Evolutionary conservation across 768 basidiomycete species (phyloP).

Genomic region (Psilocybe cyanescens): DNA sequence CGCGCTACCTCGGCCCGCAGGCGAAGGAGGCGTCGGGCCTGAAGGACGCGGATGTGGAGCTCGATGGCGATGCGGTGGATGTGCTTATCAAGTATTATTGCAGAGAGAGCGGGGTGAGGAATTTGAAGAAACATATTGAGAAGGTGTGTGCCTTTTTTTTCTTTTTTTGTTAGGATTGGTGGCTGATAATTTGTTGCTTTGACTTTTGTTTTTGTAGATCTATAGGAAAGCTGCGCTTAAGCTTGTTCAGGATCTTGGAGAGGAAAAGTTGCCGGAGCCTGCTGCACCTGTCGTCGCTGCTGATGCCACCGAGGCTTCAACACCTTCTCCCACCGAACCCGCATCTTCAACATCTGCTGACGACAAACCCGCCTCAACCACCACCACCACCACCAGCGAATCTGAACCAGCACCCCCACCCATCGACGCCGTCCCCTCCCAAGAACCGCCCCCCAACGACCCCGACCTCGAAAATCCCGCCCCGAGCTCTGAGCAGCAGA

Average conservation of each 20-base stretch:
- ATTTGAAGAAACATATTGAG: constrained; percentile 98
- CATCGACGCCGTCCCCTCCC: not conserved
- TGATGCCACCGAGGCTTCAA: constrained; percentile 1
- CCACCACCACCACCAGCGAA: not conserved
- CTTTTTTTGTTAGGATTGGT: not conserved
- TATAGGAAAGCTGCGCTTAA: constrained; percentile 95
- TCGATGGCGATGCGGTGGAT: constrained; percentile 81
- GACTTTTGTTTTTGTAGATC: constrained; percentile 56
- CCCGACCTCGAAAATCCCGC: not conserved
- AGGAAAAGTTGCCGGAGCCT: constrained; percentile 82
- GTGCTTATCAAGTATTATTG: constrained; percentile 96
- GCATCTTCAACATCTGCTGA: not conserved
- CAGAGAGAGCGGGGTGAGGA: constrained; percentile 95
- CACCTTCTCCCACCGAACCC: too few species aligned
- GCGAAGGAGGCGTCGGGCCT: constrained; percentile 91
- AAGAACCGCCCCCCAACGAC: not conserved
- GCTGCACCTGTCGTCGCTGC: constrained; percentile 19
- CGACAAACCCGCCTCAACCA: not conserved
- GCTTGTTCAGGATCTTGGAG: constrained; percentile 89
- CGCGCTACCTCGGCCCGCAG: constrained; percentile 88
- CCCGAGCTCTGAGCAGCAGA: not conserved
- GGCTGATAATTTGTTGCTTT: not conserved
- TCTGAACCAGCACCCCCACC: not conserved
- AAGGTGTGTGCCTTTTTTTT: constrained; percentile 58
- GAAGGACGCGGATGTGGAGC: constrained; percentile 78